phyloP scores from a whole-genome alignment of 768 basidiomycete species.

The Termitomyces sp. region DNA sequence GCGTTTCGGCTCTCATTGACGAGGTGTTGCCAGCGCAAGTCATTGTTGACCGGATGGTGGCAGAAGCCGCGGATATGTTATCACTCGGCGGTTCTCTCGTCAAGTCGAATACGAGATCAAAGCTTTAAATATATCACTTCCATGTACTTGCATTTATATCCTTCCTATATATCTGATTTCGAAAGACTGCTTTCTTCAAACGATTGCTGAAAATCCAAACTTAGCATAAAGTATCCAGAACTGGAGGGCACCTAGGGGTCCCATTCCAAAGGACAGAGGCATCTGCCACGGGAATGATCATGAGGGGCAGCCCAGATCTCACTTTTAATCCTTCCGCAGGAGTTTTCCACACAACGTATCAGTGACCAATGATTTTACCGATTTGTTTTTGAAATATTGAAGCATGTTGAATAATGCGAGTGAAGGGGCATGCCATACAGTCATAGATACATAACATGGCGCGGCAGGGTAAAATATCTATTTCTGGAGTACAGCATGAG shows the following conservation, averaged over 20 bases:
- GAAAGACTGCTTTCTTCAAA: background rate
- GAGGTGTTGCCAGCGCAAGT: conserved; percentile 80
- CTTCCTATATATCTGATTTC: background rate
- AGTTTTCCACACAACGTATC: background rate
- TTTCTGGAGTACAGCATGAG: conserved; percentile 17
- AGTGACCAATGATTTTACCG: conserved; percentile 1
- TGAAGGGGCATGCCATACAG: conserved; percentile 21
- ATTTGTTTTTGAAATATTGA: conserved; percentile 6
- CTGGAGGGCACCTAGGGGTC: no score
- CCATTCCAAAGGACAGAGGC: background rate
- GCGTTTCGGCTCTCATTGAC: conserved; percentile 69
- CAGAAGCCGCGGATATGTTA: conserved; percentile 36
- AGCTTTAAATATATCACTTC: conserved; percentile 35
- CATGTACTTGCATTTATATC: conserved; percentile 1
- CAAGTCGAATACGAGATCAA: conserved; percentile 42
- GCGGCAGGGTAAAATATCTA: conserved; percentile 13
- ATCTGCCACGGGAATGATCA: background rate
- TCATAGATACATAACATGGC: conserved; percentile 23
- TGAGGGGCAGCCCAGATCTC: background rate
- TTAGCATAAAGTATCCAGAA: background rate
- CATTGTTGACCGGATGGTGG: conserved; percentile 79
- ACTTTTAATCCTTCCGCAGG: background rate
- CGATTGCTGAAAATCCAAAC: background rate
- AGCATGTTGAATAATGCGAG: conserved; percentile 15
- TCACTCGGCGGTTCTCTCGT: conserved; percentile 35